Base-by-base conservation (phyloP, 2,329 filamentous ascomycete genomes). In the Fusarium globosum region DNA sequence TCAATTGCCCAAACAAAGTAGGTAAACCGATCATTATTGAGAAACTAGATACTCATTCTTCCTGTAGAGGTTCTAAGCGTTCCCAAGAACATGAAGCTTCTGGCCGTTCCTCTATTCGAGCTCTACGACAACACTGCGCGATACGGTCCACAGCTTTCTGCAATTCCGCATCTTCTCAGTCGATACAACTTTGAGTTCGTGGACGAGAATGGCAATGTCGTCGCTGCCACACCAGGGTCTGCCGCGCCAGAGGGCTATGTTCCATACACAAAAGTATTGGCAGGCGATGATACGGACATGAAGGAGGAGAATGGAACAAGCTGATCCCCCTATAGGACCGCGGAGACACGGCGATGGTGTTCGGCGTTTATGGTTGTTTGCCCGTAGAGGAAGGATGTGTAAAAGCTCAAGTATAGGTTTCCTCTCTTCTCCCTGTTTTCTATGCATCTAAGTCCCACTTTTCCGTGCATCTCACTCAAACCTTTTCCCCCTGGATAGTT, bases 21-120 rank as follows among this genome's bases (percentile, higher is more conserved):
- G 23, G 76, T 38, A 65, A 30, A 10, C 35, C 30, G 18, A 13
- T 43, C 33, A 55, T 35, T 13, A 15, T 52, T 28, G 5, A 16
- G 28, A 21, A 58, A 61, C 28, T 63, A 39, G 28, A 28, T 59
- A 49, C 57, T 61, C 48, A 70, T 60, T 57, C 39, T 30, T 20
- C 38, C 35, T 36, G 63, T 81, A 97, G 95, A 98, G 85, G 93
- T 98, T 20, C 88, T 99, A 48, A 97, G 94, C 79, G 96, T 99
- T 14, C 96, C 96, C 0, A 99, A 99, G 86, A 99, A 99, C 85
- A 98, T 99, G 96, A 99, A 99, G 82, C 91, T 99, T 30, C 92
- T 99, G 45, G 96, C 96, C 3, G 96, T 99, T 3, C 96, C 96
- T 1, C 88, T 99, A 2, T 98, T 98, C 83, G 96, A 99, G 85